Evolutionary conservation across 805 yeast genomes (phyloP), one percentile per base, ranked within the genome.

Genomic region (Wickerhamomyces rabaulensis): DNA sequence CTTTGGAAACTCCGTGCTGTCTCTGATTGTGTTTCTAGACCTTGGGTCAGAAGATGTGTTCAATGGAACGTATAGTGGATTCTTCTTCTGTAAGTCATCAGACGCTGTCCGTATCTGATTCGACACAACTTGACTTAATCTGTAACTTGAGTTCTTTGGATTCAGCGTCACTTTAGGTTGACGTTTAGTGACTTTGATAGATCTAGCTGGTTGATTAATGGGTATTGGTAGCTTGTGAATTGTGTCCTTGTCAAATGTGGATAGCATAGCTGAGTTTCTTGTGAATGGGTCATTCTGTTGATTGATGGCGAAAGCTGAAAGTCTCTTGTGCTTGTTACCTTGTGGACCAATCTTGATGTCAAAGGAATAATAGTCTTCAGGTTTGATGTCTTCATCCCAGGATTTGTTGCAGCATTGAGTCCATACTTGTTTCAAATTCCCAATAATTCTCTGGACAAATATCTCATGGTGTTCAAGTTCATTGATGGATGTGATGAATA

Each of bases 361-460:
- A 48, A 53, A 51, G 3, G 43, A 41, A 40, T 51, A 57, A 39
- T 56, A 49, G 31, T 57, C 54, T 9, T 40, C 23, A 2, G 54
- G 19, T 3, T 45, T 22, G 61, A 75, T 65, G 49, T 61, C 62
- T 47, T 62, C 57, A 44, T 61, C 54, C 63, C 63, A 60, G 4
- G 55, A 41, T 40, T 49, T 52, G 36, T 60, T 57, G 33, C 70
- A 60, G 20, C 66, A 54, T 20, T 60, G 49, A 23, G 74, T 64
- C 85, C 85, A 80, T 9, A 68, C 62, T 52, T 70, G 70, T 52
- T 79, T 76, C 47, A 80, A 56, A 47, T 69, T 79, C 9, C 66
- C 58, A 16, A 78, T 51, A 15, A 75, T 68, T 37, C 72, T 67
- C 37, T 55, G 57, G 6, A 68, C 60, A 42, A 69, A 52, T 42